Conservation (phyloP, 441 rosid species). For the Pelargonium myrrhifolium region DNA sequence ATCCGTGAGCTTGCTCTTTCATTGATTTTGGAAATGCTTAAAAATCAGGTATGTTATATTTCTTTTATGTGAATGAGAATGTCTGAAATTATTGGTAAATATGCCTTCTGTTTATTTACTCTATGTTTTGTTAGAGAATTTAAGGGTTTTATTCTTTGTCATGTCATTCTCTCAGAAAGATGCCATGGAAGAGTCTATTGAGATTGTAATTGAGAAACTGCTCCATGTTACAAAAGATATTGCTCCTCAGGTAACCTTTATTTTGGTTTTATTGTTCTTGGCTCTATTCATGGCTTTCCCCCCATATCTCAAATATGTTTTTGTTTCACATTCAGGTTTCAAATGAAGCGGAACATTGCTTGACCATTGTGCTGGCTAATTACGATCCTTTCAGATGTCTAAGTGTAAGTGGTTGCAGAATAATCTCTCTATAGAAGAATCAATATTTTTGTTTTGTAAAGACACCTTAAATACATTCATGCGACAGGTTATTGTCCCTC, state of each 20-base stretch:
- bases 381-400: slow-evolving; percentile 94
- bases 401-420: slow-evolving; percentile 52
- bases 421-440: not conserved
- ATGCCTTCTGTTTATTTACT: not conserved
- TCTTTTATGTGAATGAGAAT: not conserved
- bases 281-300: slow-evolving; percentile 12
- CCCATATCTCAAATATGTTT: slow-evolving; percentile 15
- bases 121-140: not conserved
- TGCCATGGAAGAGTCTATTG: slow-evolving; percentile 78
- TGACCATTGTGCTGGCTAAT: slow-evolving; percentile 59
- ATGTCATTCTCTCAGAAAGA: slow-evolving; percentile 48
- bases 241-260: slow-evolving; percentile 53
- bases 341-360: slow-evolving; percentile 81
- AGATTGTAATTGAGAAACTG: slow-evolving; percentile 79
- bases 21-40: slow-evolving; percentile 75
- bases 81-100: not conserved
- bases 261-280: slow-evolving; percentile 10
- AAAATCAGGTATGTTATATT: slow-evolving; percentile 44
- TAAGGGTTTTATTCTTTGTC: not conserved
- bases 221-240: slow-evolving; percentile 66
- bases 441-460: slow-evolving; percentile 3
- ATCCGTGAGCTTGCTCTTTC: slow-evolving; percentile 69
- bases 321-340: slow-evolving; percentile 47
- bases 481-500: slow-evolving; percentile 76
- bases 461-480: slow-evolving; percentile 19